phyloP scores from a whole-genome alignment of 2,329 filamentous ascomycete genomes.

The Talaromyces sp. region DNA sequence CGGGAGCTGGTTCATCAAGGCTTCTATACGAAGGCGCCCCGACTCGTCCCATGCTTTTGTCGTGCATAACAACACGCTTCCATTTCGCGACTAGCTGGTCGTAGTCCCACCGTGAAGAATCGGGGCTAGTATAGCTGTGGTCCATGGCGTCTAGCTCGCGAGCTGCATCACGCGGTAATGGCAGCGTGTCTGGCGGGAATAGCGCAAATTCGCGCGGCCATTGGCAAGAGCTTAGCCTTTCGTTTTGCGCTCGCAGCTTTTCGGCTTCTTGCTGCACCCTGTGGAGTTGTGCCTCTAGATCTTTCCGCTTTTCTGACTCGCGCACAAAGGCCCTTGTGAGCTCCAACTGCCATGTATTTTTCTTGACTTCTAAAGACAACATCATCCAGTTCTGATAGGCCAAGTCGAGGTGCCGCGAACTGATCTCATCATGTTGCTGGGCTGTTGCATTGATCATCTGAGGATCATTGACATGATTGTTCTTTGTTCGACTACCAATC shows the following conservation, averaged over 20 bases:
- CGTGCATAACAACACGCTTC: slow-evolving; percentile 47
- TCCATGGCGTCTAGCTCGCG: slow-evolving; percentile 37
- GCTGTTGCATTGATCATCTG: slow-evolving; percentile 47
- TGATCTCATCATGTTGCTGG: slow-evolving; percentile 63
- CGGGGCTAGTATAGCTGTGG: slow-evolving; percentile 31
- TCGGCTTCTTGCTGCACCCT: slow-evolving; percentile 48
- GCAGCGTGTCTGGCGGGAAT: slow-evolving; percentile 45
- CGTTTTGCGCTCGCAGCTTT: slow-evolving; percentile 48
- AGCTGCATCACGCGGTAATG: slow-evolving; percentile 38
- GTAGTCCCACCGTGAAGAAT: slow-evolving; percentile 46
- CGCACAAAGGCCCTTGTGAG: slow-evolving; percentile 46
- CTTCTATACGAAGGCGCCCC: slow-evolving; percentile 25
- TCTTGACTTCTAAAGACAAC: slow-evolving; percentile 55
- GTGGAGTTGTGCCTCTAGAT: slow-evolving; percentile 42
- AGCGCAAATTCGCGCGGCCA: slow-evolving; percentile 49
- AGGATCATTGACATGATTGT: slow-evolving; percentile 31
- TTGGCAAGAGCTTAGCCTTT: slow-evolving; percentile 45
- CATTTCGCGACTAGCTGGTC: slow-evolving; percentile 48
- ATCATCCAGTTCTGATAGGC: slow-evolving; percentile 74
- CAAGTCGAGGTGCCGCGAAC: slow-evolving; percentile 71
- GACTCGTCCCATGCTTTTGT: slow-evolving; percentile 42
- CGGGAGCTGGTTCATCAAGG: slow-evolving; percentile 12
- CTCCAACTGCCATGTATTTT: slow-evolving; percentile 47
- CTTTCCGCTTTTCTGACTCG: slow-evolving; percentile 44
- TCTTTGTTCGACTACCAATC: slow-evolving; percentile 42